Evolutionary conservation across 306 rosid species (phyloP), one percentile per base, ranked within the genome.

Genomic region (Hippophae tibetana): DNA sequence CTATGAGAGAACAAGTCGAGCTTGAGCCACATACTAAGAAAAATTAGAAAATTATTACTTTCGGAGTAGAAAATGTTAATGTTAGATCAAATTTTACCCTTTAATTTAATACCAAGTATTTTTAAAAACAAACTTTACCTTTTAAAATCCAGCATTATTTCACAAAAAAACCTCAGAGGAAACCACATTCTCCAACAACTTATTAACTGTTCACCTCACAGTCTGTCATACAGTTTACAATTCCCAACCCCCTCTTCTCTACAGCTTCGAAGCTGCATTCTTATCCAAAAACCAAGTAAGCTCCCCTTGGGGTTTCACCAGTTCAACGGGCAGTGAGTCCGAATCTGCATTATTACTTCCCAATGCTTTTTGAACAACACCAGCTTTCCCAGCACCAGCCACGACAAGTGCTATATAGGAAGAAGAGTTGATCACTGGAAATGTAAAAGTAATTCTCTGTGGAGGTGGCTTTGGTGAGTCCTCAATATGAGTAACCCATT

Each of bases 401-500:
- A 79, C 84, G 43, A 88, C 95, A 48, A 85, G 75, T 42, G 89
- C 95, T 10, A 72, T 62, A 59, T 83, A 78, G 38, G 86, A 87
- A 43, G 93, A 84, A 1, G 90, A 68, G 72, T 92, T 92, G 56
- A 92, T 83, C 58, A 92, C 99, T 0, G 99, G 99, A 47, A 80
- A 82, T 48, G 96, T 92, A 45, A 79, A 82, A 10, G 99, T 88
- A 43, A 92, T 92, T 76, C 99, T 80, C 77, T 85, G 82, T 9
- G 95, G 93, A 8, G 99, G 99, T 9, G 93, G 99, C 56, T 92
- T 92, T 50, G 99, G 99, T 1, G 99, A 92, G 76, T 92, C 95
- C 73, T 61, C 76, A 13, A 92, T 76, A 77, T 59, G 82, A 67
- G 89, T 60, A 44, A 92, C 96, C 99, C 99, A 92, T 69, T 69